Evolutionary conservation across 495 filamentous ascomycete genomes (phyloP).

Genomic region (Astrocystis sublimbata): DNA sequence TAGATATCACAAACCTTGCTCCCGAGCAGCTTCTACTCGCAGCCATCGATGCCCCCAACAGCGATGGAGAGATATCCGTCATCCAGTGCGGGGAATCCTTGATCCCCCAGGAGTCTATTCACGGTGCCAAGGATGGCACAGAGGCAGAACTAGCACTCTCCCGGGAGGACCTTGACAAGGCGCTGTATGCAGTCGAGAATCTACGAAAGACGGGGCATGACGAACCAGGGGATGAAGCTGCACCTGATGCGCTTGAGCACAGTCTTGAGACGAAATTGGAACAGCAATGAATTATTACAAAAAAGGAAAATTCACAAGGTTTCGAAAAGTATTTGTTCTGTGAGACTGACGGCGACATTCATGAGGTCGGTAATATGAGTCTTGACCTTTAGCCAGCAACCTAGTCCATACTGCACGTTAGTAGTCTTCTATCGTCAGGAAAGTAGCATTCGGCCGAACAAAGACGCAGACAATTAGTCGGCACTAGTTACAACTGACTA

Average conservation of each 20-base stretch:
- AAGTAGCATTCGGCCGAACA: no score
- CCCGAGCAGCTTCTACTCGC: conserved; percentile 44
- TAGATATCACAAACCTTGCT: conserved; percentile 51
- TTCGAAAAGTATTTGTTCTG: background rate
- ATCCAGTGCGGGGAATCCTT: conserved; percentile 24
- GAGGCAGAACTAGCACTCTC: conserved; percentile 31
- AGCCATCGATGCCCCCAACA: conserved; percentile 53
- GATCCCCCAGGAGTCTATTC: conserved; percentile 15
- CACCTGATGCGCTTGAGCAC: conserved; percentile 8
- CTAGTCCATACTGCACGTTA: no score
- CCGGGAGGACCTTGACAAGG: conserved; percentile 50
- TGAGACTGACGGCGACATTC: no score
- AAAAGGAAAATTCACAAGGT: background rate
- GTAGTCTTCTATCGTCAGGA: no score
- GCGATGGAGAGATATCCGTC: conserved; percentile 12
- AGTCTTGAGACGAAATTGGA: background rate
- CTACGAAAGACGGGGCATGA: conserved; percentile 69
- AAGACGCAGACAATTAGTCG: no score
- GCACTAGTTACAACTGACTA: no score
- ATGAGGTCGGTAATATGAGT: no score
- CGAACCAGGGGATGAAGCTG: conserved; percentile 28
- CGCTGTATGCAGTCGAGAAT: conserved; percentile 70
- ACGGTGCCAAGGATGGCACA: conserved; percentile 14
- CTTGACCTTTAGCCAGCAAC: no score
- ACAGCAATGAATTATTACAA: background rate